Percentiles rank a stretch among this genome's conserved stretches.
Evolutionary conservation across 768 basidiomycete genomes (phyloP).

Genomic region (Saitozyma sp.): DNA sequence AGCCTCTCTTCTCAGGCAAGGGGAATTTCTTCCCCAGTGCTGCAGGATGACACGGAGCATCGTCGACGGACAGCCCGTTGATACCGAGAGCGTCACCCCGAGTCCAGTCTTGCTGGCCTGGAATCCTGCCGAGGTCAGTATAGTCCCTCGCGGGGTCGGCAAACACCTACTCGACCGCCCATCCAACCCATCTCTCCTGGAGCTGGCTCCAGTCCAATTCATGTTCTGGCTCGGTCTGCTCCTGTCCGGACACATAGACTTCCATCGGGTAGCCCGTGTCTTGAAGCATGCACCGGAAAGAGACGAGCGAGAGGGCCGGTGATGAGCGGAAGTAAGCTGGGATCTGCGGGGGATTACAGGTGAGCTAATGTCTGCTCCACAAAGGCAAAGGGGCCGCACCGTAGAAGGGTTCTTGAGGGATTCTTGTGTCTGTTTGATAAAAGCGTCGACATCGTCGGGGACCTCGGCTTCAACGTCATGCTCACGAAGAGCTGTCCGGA

Average conservation of each 20-base stretch:
- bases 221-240: background rate
- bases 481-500: slow-evolving; percentile 23
- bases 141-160: background rate
- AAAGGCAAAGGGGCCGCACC: background rate
- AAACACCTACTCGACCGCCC: slow-evolving; percentile 48
- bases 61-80: slow-evolving; percentile 1
- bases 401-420: slow-evolving; percentile 5
- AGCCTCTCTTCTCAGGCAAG: slow-evolving; percentile 16
- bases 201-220: slow-evolving; percentile 38
- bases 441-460: background rate
- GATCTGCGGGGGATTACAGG: slow-evolving; percentile 8
- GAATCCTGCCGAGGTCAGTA: slow-evolving; percentile 29
- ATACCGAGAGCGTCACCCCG: background rate
- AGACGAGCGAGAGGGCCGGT: slow-evolving; percentile 34
- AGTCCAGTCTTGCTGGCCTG: slow-evolving; percentile 42
- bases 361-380: background rate
- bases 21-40: slow-evolving; percentile 36
- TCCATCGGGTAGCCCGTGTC: slow-evolving; percentile 52
- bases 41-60: slow-evolving; percentile 12
- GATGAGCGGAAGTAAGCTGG: slow-evolving; percentile 7
- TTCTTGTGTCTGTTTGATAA: background rate
- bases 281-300: slow-evolving; percentile 49
- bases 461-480: slow-evolving; percentile 18
- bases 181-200: slow-evolving; percentile 49
- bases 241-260: slow-evolving; percentile 40